Percentiles rank a stretch among this genome's conserved stretches.
These are phyloP conservation scores for Pterocarpus santalinus DNA, from an alignment of 306 rosid species.

Conservation along the genomic window DNA sequence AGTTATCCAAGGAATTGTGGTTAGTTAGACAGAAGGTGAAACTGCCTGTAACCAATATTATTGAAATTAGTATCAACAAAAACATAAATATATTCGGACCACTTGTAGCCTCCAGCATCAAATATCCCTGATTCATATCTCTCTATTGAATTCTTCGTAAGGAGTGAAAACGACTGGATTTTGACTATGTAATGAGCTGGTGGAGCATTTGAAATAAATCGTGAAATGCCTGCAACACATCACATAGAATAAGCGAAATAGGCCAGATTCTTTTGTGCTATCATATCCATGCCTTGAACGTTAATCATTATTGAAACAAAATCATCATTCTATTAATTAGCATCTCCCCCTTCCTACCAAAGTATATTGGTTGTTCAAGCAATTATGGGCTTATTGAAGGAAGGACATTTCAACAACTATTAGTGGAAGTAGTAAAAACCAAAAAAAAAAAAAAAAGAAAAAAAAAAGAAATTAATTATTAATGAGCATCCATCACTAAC, in stretches of 20 bases:
- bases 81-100: conserved; percentile 46
- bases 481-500: too few relatives aligned
- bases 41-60: background rate
- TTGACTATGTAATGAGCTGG: conserved; percentile 57
- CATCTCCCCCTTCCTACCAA: too few relatives aligned
- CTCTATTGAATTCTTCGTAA: conserved; percentile 47
- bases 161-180: conserved; percentile 51
- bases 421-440: background rate
- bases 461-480: too few relatives aligned
- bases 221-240: conserved; percentile 48
- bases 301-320: too few relatives aligned
- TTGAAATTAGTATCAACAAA: background rate
- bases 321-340: too few relatives aligned
- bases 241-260: background rate
- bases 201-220: conserved; percentile 50
- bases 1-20: background rate
- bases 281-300: too few relatives aligned
- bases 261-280: too few relatives aligned
- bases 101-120: conserved; percentile 74
- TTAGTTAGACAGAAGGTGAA: background rate
- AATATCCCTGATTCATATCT: conserved; percentile 57
- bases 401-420: background rate
- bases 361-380: background rate
- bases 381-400: background rate
- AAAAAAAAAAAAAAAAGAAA: too few relatives aligned